Evolutionary conservation across 2,329 filamentous ascomycete genomes (phyloP).

Genomic region (Fusarium mexicanum): DNA sequence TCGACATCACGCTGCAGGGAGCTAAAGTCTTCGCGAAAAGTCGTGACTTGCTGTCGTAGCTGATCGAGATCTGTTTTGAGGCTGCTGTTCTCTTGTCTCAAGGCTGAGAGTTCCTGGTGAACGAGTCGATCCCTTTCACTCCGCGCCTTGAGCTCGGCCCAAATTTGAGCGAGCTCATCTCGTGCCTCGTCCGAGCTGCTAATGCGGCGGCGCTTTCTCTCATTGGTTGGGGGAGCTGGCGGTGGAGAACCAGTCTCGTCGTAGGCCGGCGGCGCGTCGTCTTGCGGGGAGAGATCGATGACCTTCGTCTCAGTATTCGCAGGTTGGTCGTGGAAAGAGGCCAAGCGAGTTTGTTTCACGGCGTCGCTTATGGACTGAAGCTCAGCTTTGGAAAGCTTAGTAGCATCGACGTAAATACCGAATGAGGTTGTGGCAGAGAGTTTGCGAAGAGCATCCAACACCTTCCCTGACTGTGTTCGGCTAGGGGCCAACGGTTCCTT

Average conservation of each 20-base stretch:
- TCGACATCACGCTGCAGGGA: slow-evolving; percentile 3
- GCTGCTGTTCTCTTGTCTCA: slow-evolving; percentile 1
- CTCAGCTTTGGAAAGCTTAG: slow-evolving; percentile 14
- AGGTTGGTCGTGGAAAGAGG: background rate
- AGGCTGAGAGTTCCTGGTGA: background rate
- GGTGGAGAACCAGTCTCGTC: slow-evolving; percentile 6
- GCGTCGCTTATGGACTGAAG: slow-evolving; percentile 14
- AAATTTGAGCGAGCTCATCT: background rate
- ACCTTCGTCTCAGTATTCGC: slow-evolving; percentile 1
- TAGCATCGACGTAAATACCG: slow-evolving; percentile 16
- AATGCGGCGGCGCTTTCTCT: slow-evolving; percentile 16
- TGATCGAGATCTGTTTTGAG: background rate
- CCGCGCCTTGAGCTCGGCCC: slow-evolving; percentile 9
- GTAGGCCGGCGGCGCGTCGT: slow-evolving; percentile 12
- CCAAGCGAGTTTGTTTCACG: background rate
- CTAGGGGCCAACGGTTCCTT: slow-evolving; percentile 10
- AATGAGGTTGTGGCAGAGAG: slow-evolving; percentile 7
- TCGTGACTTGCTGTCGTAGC: background rate
- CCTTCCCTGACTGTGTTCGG: slow-evolving; percentile 18
- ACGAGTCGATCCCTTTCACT: background rate
- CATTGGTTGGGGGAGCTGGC: background rate
- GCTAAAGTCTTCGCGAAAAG: background rate
- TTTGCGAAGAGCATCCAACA: slow-evolving; percentile 21
- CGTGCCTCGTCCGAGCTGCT: background rate
- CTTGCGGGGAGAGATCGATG: background rate